Evolutionary conservation across 495 filamentous ascomycete genomes (phyloP), one percentile per base, ranked within the genome.

Genomic region (Copromyces sp.): DNA sequence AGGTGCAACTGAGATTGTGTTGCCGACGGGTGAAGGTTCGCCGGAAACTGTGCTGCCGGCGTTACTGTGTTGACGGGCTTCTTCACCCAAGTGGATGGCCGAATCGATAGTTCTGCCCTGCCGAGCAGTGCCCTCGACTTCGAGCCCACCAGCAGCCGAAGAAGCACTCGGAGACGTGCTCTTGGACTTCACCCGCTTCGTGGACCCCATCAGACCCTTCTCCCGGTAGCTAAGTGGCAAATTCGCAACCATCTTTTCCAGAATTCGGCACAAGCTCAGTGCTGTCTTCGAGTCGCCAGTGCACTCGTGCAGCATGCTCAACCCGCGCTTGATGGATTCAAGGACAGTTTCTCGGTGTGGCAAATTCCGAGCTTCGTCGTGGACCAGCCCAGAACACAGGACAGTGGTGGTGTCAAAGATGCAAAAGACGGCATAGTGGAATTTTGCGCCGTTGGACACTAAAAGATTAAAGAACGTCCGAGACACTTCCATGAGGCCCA

Each of bases 361-460:
- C 37, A 87, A 80, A 42, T 69, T 82, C 40, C 77, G 69, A 37
- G 79, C 77, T 53, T 77, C 77, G 73, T 88, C 86, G 69, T 87
- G 85, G 16, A 86, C 79, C n/a, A 88, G 76, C 1, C 83, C 84
- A 4, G 85, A 86, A 74, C 84, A 86, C 41, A 87, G 72, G 72
- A 84, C 80, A 7, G 85, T 84, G 1, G 83, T 80, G 1, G 84
- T 84, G 70, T 88, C 84, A 68, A 88, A 87, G 16, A 87, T 80
- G 61, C 83, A 79, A 69, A 87, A 88, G n/a, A 84, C 82, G 44
- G 86, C 82, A 59, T 85, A 81, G 68, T 87, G 83, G 65, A 86
- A 87, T 70, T 84, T 86, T 35, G 82, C 82, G 68, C 84, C 83
- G 6, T 79, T 75, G 12, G 85, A 84, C 16, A 78, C 81, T 11